phyloP scores from a whole-genome alignment of 768 basidiomycete species.

The Boletus fagicola region DNA sequence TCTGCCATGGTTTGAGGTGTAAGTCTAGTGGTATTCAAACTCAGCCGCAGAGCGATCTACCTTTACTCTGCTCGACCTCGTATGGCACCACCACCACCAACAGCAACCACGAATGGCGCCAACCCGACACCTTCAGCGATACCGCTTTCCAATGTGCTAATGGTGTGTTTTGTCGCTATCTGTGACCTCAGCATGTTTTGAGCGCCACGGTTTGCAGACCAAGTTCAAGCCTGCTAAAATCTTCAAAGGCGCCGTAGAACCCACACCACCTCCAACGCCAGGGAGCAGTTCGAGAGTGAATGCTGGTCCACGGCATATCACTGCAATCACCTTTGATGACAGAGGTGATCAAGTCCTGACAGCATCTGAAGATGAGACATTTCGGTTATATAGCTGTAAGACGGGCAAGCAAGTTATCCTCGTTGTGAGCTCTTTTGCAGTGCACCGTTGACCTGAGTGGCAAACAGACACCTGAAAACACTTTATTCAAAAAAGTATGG shows the following conservation, averaged over 20 bases:
- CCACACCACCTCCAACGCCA: constrained; percentile 47
- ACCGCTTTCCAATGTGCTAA: constrained; percentile 45
- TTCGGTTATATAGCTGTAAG: constrained; percentile 85
- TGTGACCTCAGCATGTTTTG: not conserved
- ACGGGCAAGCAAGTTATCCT: constrained; percentile 82
- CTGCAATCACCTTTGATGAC: constrained; percentile 89
- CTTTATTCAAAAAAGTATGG: constrained; percentile 96
- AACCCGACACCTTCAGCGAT: constrained; percentile 35
- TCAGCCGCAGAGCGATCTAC: constrained; percentile 40
- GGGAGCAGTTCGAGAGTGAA: constrained; percentile 36
- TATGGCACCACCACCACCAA: constrained; percentile 41
- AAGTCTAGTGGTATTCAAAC: constrained; percentile 47
- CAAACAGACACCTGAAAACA: constrained; percentile 64
- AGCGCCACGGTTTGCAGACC: constrained; percentile 39
- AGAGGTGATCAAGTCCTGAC: constrained; percentile 84
- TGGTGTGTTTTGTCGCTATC: constrained; percentile 40
- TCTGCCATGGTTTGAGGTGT: constrained; percentile 54
- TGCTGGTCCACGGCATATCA: constrained; percentile 69
- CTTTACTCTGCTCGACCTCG: constrained; percentile 21
- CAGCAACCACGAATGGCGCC: constrained; percentile 35
- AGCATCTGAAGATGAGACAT: constrained; percentile 88
- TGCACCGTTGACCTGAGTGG: constrained; percentile 29
- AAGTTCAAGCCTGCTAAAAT: constrained; percentile 88
- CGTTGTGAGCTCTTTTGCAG: constrained; percentile 14
- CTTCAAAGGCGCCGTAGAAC: constrained; percentile 76